A percentile compares a stretch with the other conserved stretches of the same genome.
These are phyloP conservation scores for Blastobotrys attinorum DNA, from an alignment of 805 yeast species.

Conservation along the genomic window DNA sequence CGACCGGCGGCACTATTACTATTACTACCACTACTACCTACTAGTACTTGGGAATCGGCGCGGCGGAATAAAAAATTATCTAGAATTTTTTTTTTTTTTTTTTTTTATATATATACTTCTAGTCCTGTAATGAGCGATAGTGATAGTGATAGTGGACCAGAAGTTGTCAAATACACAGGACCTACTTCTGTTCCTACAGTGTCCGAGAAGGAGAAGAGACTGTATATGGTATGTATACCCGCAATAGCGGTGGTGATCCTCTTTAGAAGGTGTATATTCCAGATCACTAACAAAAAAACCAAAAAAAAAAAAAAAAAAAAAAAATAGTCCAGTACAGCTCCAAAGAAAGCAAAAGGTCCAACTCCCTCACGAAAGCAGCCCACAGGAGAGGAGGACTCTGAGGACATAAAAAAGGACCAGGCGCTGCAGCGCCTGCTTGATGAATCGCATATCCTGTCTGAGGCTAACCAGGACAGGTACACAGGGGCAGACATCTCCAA, in stretches of 20 bases:
- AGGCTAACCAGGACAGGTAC: constrained; percentile 22
- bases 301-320: too few relatives aligned
- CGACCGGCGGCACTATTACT: too few relatives aligned
- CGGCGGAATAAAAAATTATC: neutral
- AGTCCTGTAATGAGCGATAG: neutral
- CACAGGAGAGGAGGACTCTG: constrained; percentile 28
- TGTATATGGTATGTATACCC: too few relatives aligned
- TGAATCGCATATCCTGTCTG: constrained; percentile 56
- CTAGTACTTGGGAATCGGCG: too few relatives aligned
- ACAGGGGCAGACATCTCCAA: constrained; percentile 30
- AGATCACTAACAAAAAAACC: too few relatives aligned
- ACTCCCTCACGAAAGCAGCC: constrained; percentile 7
- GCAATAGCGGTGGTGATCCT: too few relatives aligned
- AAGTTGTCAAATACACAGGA: constrained; percentile 29
- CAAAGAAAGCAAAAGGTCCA: constrained; percentile 15
- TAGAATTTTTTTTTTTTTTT: neutral
- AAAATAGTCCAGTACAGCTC: constrained; percentile 27
- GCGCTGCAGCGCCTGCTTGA: constrained; percentile 57
- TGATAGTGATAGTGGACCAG: constrained; percentile 1
- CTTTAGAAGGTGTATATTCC: too few relatives aligned
- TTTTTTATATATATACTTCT: neutral
- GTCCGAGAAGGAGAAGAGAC: constrained; percentile 21
- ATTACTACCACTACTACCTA: too few relatives aligned
- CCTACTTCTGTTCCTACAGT: constrained; percentile 13
- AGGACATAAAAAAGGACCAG: constrained; percentile 56